Evolutionary conservation across 2,329 filamentous ascomycete genomes (phyloP), one percentile per base, ranked within the genome.

Genomic region (Diaporthe capsici): DNA sequence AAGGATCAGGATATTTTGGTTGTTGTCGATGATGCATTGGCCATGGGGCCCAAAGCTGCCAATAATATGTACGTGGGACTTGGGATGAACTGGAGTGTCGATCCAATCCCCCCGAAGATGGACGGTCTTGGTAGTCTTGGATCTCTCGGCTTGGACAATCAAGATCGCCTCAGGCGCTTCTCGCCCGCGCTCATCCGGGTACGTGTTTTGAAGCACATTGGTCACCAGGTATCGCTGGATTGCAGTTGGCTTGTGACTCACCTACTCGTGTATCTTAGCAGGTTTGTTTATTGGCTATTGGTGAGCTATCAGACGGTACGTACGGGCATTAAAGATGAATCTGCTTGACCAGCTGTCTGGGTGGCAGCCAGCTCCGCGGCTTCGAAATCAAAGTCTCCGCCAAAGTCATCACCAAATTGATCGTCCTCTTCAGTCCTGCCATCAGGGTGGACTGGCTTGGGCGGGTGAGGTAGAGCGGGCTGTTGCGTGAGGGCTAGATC

Each of bases 181-280:
- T 78, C 90, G 87, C 60, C 93, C 92, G 78, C 88, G 89, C 31
- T 90, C 87, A 83, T 93, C 91, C 75, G 87, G 86, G 83, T 94
- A 98, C 61, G 92, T 88, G 79, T 90, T 90, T 77, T 94, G 90
- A 76, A 94, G 86, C 79, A 96, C 91, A 81, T 93, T 92, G 78
- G 92, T 93, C 80, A 98, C 90, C 78, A 96, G 87, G 85, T 98
- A 98, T 79, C 96, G 93, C 84, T 98, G 95, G 81, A 98, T 97
- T 65, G 93, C 91, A 86, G 92, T 93, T 79, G 89, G 86, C 83
- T 92, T 94, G 82, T 89, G 86, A 82, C 87, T 90, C 85, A 89
- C 91, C 93, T 94, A 90, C 77, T 42, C 75, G 87, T 87, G 84
- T 85, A 85, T 86, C 87, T 96, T 92, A 95, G 94, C 86, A 88